Base-by-base conservation (phyloP, 1,139 yeast genomes). In the Blastobotrys malaysiensis region DNA sequence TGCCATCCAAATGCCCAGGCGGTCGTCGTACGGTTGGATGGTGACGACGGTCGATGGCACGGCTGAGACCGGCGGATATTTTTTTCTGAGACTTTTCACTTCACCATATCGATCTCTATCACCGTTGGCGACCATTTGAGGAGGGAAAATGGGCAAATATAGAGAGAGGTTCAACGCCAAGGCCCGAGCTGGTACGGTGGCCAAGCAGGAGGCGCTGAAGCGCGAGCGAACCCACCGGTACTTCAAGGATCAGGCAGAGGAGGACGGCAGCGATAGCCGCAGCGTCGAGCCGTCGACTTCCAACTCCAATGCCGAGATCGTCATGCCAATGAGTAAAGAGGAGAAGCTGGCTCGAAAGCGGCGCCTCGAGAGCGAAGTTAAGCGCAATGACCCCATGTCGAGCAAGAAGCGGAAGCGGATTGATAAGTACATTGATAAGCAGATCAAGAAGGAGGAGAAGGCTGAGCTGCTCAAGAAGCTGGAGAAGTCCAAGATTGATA, bases 381-480 rank as follows among this genome's bases (percentile, higher is more conserved):
- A 78, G 53, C 84, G 86, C 43, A 73, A 79, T 56, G 86, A 84
- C 57, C 73, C 85, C 18, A 70, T 88, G 53, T 83, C 95, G 0
- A 74, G 81, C 52, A 78, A 85, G 48, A 93, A 91, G 71, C 81
- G 81, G 71, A 93, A 93, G 72, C 66, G 79, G 14, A 62, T 75
- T 27, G 79, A 76, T 50, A 75, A 76, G 59, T 75, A 75, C 59
- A 73, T 76, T 51, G 76, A 90, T 58, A 95, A 87, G 70, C 98
- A 93, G 69, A 70, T 93, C 60, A 86, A 87, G 62, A 79, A 96
- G 67, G 96, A 91, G 68, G 98, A 93, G 71, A 88, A 88, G 71
- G 88, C 86, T 62, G 79, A 79, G 3, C 74, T 93, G 55, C 74
- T 93, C 48, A 84, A 84, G 57, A 91, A 90, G 67, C 76, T 93